These are phyloP conservation scores for Floccularia luteovirens DNA, from an alignment of 768 basidiomycete genomes.

Conservation along the genomic window DNA sequence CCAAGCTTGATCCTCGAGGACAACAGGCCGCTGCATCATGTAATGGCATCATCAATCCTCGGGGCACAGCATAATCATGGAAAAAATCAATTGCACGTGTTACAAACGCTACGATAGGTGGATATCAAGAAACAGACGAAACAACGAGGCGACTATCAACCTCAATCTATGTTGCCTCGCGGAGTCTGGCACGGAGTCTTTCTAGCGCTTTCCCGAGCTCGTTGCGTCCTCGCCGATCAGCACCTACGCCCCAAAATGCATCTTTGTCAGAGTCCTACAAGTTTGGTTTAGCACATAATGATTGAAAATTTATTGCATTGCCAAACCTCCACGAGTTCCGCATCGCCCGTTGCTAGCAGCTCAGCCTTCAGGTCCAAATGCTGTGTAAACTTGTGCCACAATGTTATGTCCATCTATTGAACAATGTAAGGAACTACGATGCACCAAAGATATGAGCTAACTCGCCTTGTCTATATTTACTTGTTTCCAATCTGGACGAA, in stretches of 20 bases:
- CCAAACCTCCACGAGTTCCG: slow-evolving; percentile 61
- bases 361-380: slow-evolving; percentile 50
- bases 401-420: slow-evolving; percentile 54
- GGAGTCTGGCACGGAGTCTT: slow-evolving; percentile 50
- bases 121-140: slow-evolving; percentile 9
- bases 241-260: slow-evolving; percentile 72
- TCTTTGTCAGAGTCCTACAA: slow-evolving; percentile 66
- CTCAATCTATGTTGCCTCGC: slow-evolving; percentile 18
- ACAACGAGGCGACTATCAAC: slow-evolving; percentile 20
- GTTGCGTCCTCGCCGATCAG: slow-evolving; percentile 59
- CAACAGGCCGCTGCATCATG: slow-evolving; percentile 1
- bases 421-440: slow-evolving; percentile 1
- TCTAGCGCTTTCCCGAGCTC: slow-evolving; percentile 69
- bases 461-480: slow-evolving; percentile 60
- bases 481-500: slow-evolving; percentile 60
- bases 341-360: slow-evolving; percentile 58
- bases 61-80: slow-evolving; percentile 8
- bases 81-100: slow-evolving; percentile 22
- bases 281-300: slow-evolving; percentile 5
- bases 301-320: slow-evolving; percentile 4
- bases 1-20: slow-evolving; percentile 1
- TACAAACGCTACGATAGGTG: slow-evolving; percentile 11
- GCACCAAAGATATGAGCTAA: slow-evolving; percentile 1
- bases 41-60: background rate
- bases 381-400: slow-evolving; percentile 68